These are phyloP conservation scores for Phytopythium vexans DNA, from an alignment of 352 stramenopile genomes.

Conservation along the genomic window DNA sequence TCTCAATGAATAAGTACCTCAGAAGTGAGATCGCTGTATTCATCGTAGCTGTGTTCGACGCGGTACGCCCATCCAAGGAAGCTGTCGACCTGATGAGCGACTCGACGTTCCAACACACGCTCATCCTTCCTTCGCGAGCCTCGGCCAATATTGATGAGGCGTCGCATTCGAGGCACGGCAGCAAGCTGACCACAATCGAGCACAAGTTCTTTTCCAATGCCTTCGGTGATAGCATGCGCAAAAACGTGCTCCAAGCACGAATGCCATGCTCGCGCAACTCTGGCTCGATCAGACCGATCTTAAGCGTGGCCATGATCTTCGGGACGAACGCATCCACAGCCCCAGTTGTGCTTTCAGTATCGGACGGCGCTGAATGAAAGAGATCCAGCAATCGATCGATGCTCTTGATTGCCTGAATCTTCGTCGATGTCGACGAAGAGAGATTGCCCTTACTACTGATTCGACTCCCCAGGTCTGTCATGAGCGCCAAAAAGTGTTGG, in stretches of 20 bases:
- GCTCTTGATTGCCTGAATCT: constrained; percentile 67
- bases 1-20: constrained; percentile 78
- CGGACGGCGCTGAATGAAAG: constrained; percentile 31
- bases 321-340: constrained; percentile 80
- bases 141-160: constrained; percentile 36
- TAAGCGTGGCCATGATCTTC: constrained; percentile 89
- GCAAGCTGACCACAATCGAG: constrained; percentile 85
- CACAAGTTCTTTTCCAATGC: constrained; percentile 80
- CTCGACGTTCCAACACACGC: constrained; percentile 45
- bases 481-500: constrained; percentile 78
- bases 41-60: constrained; percentile 8
- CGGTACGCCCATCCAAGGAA: too few relatives aligned
- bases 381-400: constrained; percentile 70
- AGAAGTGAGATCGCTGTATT: constrained; percentile 31
- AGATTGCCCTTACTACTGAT: constrained; percentile 38
- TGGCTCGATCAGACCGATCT: constrained; percentile 60
- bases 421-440: constrained; percentile 24
- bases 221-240: constrained; percentile 77
- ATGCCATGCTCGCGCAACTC: constrained; percentile 61
- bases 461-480: constrained; percentile 75
- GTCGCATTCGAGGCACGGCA: constrained; percentile 68
- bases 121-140: constrained; percentile 7
- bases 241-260: constrained; percentile 70
- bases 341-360: constrained; percentile 31
- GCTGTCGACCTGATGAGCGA: constrained; percentile 10